A percentile compares a stretch with the other conserved stretches of the same genome.
phyloP scores from a whole-genome alignment of 345 rosid genomes.

The Camelina sativa region DNA sequence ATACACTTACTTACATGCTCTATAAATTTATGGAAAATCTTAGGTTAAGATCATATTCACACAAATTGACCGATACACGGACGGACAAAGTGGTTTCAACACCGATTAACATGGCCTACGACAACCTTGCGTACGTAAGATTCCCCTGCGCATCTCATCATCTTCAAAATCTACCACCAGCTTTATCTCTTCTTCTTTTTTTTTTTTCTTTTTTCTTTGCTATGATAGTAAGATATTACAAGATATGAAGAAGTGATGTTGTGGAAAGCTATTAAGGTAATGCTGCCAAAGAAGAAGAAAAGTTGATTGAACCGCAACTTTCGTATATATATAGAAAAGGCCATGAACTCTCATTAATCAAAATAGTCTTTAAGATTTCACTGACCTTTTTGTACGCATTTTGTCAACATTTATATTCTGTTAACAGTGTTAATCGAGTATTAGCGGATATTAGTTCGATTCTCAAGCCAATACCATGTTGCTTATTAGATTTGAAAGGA shows the following conservation, averaged over 20 bases:
- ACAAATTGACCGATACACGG: slow-evolving; percentile 30
- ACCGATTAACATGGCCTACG: slow-evolving; percentile 23
- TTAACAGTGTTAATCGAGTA: background rate
- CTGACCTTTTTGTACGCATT: background rate
- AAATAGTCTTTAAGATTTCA: background rate
- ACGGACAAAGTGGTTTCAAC: slow-evolving; percentile 21
- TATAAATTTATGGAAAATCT: slow-evolving; percentile 29
- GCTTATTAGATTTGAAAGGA: background rate
- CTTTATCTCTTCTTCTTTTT: background rate
- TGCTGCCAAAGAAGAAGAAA: background rate
- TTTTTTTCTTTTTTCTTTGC: too few species aligned
- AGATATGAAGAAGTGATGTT: background rate
- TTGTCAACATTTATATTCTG: background rate
- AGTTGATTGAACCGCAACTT: background rate
- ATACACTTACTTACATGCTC: slow-evolving; percentile 20
- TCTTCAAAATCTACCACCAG: background rate
- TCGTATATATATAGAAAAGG: background rate
- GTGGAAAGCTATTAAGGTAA: slow-evolving; percentile 12
- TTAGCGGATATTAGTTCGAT: background rate
- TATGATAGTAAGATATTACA: background rate
- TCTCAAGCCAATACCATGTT: background rate
- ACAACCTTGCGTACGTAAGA: slow-evolving; percentile 3
- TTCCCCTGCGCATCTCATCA: background rate
- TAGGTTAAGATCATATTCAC: slow-evolving; percentile 36
- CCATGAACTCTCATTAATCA: background rate